Percentiles rank a stretch among this genome's conserved stretches.
Conservation (phyloP, 257 asterid species). For the Lavandula angustifolia region DNA sequence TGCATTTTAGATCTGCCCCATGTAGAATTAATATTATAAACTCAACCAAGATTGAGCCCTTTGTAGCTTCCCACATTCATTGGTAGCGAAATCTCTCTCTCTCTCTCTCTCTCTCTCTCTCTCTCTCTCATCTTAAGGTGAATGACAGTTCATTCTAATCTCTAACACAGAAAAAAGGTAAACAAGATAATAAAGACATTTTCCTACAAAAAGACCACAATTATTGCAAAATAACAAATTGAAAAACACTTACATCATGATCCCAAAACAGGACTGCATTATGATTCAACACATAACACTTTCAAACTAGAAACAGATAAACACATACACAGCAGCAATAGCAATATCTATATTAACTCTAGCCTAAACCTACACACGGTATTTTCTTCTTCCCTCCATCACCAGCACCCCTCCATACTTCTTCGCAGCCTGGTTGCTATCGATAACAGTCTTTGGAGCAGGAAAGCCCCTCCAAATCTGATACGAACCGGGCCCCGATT, state of each 20-base stretch:
- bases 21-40: too few species aligned
- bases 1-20: too few species aligned
- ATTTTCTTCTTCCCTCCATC: slow-evolving; percentile 31
- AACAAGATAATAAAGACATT: background rate
- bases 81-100: too few species aligned
- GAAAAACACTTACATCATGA: background rate
- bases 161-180: background rate
- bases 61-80: too few species aligned
- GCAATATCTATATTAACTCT: background rate
- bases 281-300: slow-evolving; percentile 1
- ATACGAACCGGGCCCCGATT: slow-evolving; percentile 26
- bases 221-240: slow-evolving; percentile 9
- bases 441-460: slow-evolving; percentile 37
- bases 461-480: slow-evolving; percentile 30
- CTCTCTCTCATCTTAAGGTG: background rate
- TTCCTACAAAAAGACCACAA: background rate
- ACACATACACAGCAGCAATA: too few species aligned
- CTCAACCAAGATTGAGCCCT: too few species aligned
- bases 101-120: too few species aligned
- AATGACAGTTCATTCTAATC: too few species aligned
- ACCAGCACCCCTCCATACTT: slow-evolving; percentile 42
- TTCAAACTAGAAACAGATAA: slow-evolving; percentile 14
- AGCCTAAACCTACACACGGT: slow-evolving; percentile 14
- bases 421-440: slow-evolving; percentile 49
- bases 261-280: background rate